Evolutionary conservation across 805 yeast species (phyloP).

Genomic region (Metschnikowia amazonensis): DNA sequence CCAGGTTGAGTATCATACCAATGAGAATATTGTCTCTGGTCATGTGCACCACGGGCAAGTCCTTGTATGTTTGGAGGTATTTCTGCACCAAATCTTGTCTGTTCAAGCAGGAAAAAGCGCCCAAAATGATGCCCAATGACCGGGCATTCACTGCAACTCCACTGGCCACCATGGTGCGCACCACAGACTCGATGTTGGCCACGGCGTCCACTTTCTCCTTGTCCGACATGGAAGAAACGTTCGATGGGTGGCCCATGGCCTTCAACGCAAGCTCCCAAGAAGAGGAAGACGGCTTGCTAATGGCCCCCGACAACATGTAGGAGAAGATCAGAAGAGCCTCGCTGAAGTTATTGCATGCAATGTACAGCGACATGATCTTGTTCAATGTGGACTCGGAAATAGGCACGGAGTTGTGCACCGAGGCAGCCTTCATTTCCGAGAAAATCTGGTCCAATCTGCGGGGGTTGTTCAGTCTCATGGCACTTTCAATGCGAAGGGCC

Average conservation of each 20-base stretch:
- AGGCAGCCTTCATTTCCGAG: constrained; percentile 24
- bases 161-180: constrained; percentile 28
- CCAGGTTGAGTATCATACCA: constrained; percentile 40
- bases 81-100: constrained; percentile 42
- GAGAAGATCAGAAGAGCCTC: constrained; percentile 49
- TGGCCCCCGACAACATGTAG: constrained; percentile 37
- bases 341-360: constrained; percentile 30
- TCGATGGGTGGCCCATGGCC: constrained; percentile 39
- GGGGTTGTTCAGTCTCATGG: constrained; percentile 20
- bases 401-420: constrained; percentile 24
- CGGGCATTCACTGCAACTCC: constrained; percentile 42
- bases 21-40: constrained; percentile 44
- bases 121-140: constrained; percentile 46
- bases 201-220: constrained; percentile 23
- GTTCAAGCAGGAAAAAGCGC: constrained; percentile 42
- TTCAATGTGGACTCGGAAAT: constrained; percentile 41
- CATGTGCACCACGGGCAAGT: constrained; percentile 31
- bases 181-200: constrained; percentile 25
- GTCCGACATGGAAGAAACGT: constrained; percentile 25
- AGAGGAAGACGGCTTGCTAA: constrained; percentile 36
- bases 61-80: constrained; percentile 30
- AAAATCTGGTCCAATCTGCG: constrained; percentile 21
- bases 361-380: constrained; percentile 46
- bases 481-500: constrained; percentile 21
- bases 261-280: constrained; percentile 61